phyloP scores from a whole-genome alignment of 768 basidiomycete species.

The Lentinula edodes region DNA sequence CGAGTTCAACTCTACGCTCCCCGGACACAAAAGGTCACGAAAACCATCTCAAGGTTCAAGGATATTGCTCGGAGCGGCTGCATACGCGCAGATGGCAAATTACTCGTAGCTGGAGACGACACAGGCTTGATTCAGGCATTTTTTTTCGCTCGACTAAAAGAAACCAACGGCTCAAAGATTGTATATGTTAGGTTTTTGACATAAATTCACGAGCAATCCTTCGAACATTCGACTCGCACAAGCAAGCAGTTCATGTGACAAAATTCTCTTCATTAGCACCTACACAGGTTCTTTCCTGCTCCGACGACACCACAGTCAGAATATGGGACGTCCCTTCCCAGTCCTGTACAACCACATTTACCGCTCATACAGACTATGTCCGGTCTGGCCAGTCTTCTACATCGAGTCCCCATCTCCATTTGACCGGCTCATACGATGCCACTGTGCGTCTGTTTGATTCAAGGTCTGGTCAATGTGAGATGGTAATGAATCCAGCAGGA shows the following conservation, averaged over 20 bases:
- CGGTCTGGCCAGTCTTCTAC: slow-evolving; percentile 86
- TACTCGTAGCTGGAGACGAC: slow-evolving; percentile 94
- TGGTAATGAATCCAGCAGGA: slow-evolving; percentile 57
- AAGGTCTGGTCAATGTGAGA: slow-evolving; percentile 78
- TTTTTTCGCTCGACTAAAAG: background rate
- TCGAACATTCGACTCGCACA: slow-evolving; percentile 87
- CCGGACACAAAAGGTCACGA: slow-evolving; percentile 91
- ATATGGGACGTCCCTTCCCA: slow-evolving; percentile 96
- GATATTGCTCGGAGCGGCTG: slow-evolving; percentile 88
- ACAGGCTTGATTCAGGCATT: slow-evolving; percentile 79
- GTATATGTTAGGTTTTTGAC: slow-evolving; percentile 70
- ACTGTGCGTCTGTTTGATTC: slow-evolving; percentile 86
- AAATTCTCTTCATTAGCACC: slow-evolving; percentile 82
- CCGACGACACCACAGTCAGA: slow-evolving; percentile 91
- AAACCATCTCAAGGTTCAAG: slow-evolving; percentile 96
- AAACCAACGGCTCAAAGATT: background rate
- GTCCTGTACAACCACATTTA: slow-evolving; percentile 70
- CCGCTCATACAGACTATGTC: slow-evolving; percentile 91
- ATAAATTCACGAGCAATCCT: slow-evolving; percentile 90
- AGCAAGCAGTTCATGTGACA: slow-evolving; percentile 93
- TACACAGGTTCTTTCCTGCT: slow-evolving; percentile 87
- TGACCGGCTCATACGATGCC: slow-evolving; percentile 94
- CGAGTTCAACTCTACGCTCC: slow-evolving; percentile 95
- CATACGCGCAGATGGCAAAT: slow-evolving; percentile 90
- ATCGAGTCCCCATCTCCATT: slow-evolving; percentile 74